These are phyloP conservation scores for Penicillium sp. DNA, from an alignment of 2,329 filamentous ascomycete genomes.

Conservation along the genomic window DNA sequence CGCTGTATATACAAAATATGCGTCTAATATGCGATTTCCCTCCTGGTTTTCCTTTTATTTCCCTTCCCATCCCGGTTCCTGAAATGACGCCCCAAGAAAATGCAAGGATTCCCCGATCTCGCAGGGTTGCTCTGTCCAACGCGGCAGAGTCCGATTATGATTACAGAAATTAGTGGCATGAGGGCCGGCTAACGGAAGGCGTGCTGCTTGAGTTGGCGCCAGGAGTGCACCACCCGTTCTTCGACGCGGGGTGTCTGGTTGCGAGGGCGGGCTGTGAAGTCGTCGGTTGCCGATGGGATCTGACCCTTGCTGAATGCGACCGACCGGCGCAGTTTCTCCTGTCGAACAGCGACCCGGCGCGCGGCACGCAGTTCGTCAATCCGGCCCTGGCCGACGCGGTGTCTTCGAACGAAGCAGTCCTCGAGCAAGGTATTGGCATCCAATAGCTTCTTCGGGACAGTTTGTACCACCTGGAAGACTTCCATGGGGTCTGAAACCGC, in stretches of 20 bases:
- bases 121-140: slow-evolving; percentile 7
- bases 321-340: slow-evolving; percentile 46
- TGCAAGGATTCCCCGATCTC: slow-evolving; percentile 11
- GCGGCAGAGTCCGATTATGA: slow-evolving; percentile 21
- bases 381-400: slow-evolving; percentile 78
- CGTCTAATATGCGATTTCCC: slow-evolving; percentile 15
- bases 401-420: slow-evolving; percentile 77
- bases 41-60: slow-evolving; percentile 2
- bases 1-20: slow-evolving; percentile 6
- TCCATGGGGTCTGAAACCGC: slow-evolving; percentile 86
- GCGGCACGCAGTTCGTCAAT: slow-evolving; percentile 78
- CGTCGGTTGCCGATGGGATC: slow-evolving; percentile 37
- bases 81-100: slow-evolving; percentile 22
- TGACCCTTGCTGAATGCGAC: slow-evolving; percentile 40
- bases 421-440: slow-evolving; percentile 84
- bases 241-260: slow-evolving; percentile 36
- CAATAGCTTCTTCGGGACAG: slow-evolving; percentile 76
- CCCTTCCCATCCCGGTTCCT: slow-evolving; percentile 1
- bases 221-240: slow-evolving; percentile 38
- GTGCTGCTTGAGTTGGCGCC: slow-evolving; percentile 41
- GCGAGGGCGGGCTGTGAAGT: slow-evolving; percentile 35
- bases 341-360: slow-evolving; percentile 58
- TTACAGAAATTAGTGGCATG: slow-evolving; percentile 21
- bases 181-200: slow-evolving; percentile 31
- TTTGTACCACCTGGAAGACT: slow-evolving; percentile 92